Evolutionary conservation across 768 basidiomycete genomes (phyloP), one percentile per base, ranked within the genome.

Genomic region (Hericium coralloides): DNA sequence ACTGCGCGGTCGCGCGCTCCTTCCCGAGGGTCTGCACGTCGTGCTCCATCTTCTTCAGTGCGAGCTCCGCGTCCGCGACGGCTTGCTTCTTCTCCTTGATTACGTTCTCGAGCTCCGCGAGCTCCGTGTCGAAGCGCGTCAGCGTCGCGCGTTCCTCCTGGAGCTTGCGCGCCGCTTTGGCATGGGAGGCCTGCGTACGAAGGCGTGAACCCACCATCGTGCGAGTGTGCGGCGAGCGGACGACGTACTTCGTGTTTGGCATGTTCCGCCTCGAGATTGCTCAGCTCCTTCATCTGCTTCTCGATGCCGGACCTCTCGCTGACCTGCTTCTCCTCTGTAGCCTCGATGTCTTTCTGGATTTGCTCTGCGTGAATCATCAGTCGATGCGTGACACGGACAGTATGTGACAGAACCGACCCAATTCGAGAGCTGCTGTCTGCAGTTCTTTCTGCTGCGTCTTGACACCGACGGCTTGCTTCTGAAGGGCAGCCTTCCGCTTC

Each of bases 391-490:
- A 52, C 25, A 14, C n/a, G n/a, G n/a, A 36, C 5, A 50, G 37
- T 6, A 31, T 2, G 25, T 0, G 25, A 39, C 17, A 4, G 67
- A 84, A 47, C n/a, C n/a, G 61, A 95, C 95, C 89, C n/a, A 92
- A 74, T 66, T 98, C 95, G 8, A 98, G 79, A 31, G 77, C 77
- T 1, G 86, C 87, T 0, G 92, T 92, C 66, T 98, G 94, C 22
- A 89, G 76, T 58, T 95, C 93, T 73, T 90, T 93, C 66, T 97
- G 93, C 61, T 86, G 80, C 9, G 82, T 82, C 74, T 98, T 98
- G 59, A 98, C 82, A 7, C 76, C 73, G 2, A 87, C 84, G 2
- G 86, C 77, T 67, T 94, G 85, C 71, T 90, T 92, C 65, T 90
- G 87, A 14, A 95, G 72, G 0, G 80, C 81, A 6, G 81, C 75